A percentile compares a stretch with the other conserved stretches of the same genome.
Evolutionary conservation across 1,139 yeast species (phyloP).

Genomic region (Suhomyces choctaworum): DNA sequence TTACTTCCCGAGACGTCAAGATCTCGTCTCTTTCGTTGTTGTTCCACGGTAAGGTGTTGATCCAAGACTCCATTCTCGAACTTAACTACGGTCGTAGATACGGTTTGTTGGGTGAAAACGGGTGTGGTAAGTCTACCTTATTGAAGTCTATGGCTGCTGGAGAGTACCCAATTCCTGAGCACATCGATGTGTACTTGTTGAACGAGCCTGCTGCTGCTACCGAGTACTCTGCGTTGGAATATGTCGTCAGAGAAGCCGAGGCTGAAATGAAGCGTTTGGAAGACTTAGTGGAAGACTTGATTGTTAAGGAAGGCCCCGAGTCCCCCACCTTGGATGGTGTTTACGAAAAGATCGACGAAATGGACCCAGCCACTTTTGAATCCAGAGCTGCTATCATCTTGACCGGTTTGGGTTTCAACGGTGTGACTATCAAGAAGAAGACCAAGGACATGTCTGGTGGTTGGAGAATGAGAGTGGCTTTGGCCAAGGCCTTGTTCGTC

Average conservation of each 20-base stretch:
- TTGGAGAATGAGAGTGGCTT: constrained; percentile 91
- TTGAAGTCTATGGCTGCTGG: constrained; percentile 91
- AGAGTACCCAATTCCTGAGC: constrained; percentile 93
- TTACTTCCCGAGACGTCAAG: constrained; percentile 92
- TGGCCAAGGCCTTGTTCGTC: constrained; percentile 83
- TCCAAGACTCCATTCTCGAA: constrained; percentile 89
- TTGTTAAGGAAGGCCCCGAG: constrained; percentile 94
- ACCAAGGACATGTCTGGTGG: constrained; percentile 99
- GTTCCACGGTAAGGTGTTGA: constrained; percentile 95
- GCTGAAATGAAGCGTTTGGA: constrained; percentile 87
- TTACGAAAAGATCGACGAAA: constrained; percentile 91
- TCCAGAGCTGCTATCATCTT: constrained; percentile 93
- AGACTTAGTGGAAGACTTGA: constrained; percentile 84
- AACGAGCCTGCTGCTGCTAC: constrained; percentile 98
- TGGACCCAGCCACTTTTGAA: constrained; percentile 97
- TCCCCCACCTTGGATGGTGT: constrained; percentile 79
- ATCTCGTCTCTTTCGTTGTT: constrained; percentile 84
- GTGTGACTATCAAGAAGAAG: constrained; percentile 73
- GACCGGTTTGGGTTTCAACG: constrained; percentile 96
- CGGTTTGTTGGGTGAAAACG: constrained; percentile 96
- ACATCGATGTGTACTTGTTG: constrained; percentile 84
- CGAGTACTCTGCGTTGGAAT: constrained; percentile 89
- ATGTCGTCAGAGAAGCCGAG: constrained; percentile 97
- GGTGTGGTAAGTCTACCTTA: constrained; percentile 98
- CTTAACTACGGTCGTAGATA: constrained; percentile 96